phyloP scores from a whole-genome alignment of 2,329 filamentous ascomycete species.

The Colletotrichum abscissum region DNA sequence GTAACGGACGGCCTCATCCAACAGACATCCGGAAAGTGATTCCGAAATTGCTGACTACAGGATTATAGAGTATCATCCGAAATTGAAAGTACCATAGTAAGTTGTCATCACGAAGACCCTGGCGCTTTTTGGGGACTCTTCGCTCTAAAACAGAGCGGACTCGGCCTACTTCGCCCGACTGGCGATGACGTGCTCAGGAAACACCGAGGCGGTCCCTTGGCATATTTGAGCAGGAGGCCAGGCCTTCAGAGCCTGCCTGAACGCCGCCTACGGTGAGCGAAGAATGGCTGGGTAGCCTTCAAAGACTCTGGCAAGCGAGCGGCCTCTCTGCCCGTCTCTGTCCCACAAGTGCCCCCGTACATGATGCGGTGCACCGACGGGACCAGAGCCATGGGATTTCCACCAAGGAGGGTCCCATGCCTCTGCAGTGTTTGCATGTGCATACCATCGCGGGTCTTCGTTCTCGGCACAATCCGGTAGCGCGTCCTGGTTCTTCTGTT shows the following conservation, averaged over 20 bases:
- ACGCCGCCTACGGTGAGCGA: not conserved
- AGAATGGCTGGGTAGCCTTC: not conserved
- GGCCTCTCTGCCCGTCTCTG: not conserved
- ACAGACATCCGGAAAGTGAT: not conserved
- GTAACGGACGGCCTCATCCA: not conserved
- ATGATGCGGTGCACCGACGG: not conserved
- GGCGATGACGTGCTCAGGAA: slow-evolving; percentile 25
- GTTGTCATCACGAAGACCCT: not conserved
- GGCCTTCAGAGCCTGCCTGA: not conserved
- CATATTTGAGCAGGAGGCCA: not conserved
- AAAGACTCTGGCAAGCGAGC: not conserved
- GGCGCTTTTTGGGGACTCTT: not conserved
- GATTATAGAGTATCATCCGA: not conserved
- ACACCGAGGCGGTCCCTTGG: slow-evolving; percentile 10
- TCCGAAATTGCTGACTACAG: not conserved
- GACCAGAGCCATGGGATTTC: slow-evolving; percentile 14
- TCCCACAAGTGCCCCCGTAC: not conserved
- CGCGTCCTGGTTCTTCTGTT: not conserved
- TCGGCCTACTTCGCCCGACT: not conserved
- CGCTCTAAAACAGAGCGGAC: not conserved
- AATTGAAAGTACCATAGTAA: not conserved
- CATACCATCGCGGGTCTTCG: not conserved
- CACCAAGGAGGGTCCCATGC: not conserved
- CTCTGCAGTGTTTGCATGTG: not conserved
- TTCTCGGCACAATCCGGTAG: not conserved